Evolutionary conservation across 306 rosid species (phyloP).

Genomic region (Cicer bijugum): DNA sequence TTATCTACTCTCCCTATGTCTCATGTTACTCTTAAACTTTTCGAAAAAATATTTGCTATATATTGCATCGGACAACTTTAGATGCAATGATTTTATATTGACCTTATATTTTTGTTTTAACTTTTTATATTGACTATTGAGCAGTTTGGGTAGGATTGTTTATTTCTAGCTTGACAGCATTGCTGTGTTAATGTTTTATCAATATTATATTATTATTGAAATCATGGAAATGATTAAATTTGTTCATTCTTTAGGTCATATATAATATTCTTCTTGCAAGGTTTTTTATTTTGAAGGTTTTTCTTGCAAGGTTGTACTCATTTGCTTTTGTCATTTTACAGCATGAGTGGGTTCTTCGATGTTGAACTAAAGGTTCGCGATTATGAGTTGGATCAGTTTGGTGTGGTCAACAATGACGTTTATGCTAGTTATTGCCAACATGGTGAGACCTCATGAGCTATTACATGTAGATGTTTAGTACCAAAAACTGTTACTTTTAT

Average conservation of each 20-base stretch:
- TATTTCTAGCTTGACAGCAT: neutral
- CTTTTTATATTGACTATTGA: neutral
- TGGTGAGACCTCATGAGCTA: conserved; percentile 56
- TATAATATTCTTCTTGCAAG: conserved; percentile 7
- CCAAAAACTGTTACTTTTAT: conserved; percentile 8
- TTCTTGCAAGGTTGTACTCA: conserved; percentile 6
- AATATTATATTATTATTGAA: neutral
- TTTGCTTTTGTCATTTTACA: conserved; percentile 46
- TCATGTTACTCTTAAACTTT: neutral
- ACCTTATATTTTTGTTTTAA: neutral
- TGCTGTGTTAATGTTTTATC: neutral
- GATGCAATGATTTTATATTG: neutral
- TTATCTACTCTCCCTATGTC: neutral
- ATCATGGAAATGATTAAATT: conserved; percentile 24
- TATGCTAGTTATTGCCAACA: conserved; percentile 95
- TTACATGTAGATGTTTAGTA: conserved; percentile 1
- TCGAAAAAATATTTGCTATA: too few relatives aligned
- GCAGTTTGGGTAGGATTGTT: neutral
- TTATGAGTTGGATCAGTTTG: conserved; percentile 91
- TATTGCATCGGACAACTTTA: too few relatives aligned
- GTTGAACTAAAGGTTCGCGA: conserved; percentile 86
- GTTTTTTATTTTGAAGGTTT: neutral
- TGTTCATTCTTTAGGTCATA: neutral
- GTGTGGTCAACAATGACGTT: conserved; percentile 89
- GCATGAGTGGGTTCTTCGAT: conserved; percentile 71